Evolutionary conservation across 1,139 yeast genomes (phyloP), one percentile per base, ranked within the genome.

Genomic region (Candida tunisiensis): DNA sequence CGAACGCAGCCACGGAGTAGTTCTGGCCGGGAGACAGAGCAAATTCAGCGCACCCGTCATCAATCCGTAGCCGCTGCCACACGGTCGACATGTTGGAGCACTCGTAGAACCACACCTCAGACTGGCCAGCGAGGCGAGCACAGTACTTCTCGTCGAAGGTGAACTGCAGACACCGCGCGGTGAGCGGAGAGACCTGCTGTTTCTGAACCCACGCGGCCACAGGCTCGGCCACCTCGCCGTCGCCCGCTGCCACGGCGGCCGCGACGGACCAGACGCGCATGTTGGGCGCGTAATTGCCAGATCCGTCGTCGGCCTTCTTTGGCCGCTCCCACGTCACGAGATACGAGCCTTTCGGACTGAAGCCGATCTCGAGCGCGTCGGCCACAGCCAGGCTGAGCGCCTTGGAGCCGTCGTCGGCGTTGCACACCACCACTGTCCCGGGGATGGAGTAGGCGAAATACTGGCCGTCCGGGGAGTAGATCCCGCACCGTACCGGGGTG

Each of bases 311-410:
- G 34, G 52, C 51, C 55, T 69, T 62, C 37, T 70, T 49, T 8
- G 96, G 93, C 44, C 85, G 79, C 42, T 85, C 83, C 95, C 96
- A 91, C 26, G 93, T 69, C 40, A 83, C 69, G 37, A 88, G 54
- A 47, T 62, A 85, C 25, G 73, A 69, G n/a, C 95, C 96, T 30
- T 70, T 62, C 8, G 95, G 93, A 8, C 94, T 80, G 47, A 88
- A 82, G 39, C 70, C 72, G 42, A 88, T 54, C 45, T 88, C 96
- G 42, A 74, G 72, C 14, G 78, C 78, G 36, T 78, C 83, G 16
- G 57, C 47, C 21, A 69, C 55, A 18, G 61, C 67, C 28, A 78
- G 49, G 11, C 51, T 55, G 27, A 61, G 51, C 28, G 63, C 45
- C 19, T 55, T 34, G 6, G 47, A 45, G 16, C 73, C 73, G 5